These are phyloP conservation scores for Dentipellis fragilis DNA, from an alignment of 768 basidiomycete genomes.

Conservation along the genomic window DNA sequence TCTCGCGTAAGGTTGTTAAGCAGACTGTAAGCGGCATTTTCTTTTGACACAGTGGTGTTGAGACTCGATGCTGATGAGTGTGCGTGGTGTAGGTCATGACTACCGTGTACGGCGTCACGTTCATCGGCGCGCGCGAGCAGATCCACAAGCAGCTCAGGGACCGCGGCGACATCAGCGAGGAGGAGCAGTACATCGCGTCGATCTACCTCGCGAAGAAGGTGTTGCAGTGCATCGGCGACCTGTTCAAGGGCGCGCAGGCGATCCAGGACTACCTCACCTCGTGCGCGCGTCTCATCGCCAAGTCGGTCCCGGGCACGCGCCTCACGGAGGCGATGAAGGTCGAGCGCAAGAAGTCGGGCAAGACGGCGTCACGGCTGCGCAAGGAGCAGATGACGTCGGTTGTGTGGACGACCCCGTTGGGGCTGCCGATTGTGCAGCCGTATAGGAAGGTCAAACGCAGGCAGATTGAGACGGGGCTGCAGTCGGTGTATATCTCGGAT, in stretches of 20 bases:
- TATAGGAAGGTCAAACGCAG: constrained; percentile 78
- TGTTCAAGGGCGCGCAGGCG: constrained; percentile 84
- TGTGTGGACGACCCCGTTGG: constrained; percentile 95
- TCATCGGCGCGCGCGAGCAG: constrained; percentile 88
- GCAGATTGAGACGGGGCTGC: constrained; percentile 76
- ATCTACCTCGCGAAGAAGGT: constrained; percentile 78
- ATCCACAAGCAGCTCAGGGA: constrained; percentile 84
- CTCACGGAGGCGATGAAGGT: constrained; percentile 35
- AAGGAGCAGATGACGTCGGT: constrained; percentile 94
- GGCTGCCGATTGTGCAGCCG: constrained; percentile 91
- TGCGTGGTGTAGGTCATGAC: constrained; percentile 73
- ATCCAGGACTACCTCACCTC: constrained; percentile 89
- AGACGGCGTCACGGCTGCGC: constrained; percentile 33
- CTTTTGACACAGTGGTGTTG: not conserved
- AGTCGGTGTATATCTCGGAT: constrained; percentile 86
- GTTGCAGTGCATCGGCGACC: constrained; percentile 76
- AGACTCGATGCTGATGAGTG: not conserved
- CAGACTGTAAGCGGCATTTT: constrained; percentile 70
- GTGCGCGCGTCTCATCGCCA: constrained; percentile 76
- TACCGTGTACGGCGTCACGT: constrained; percentile 96
- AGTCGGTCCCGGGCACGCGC: constrained; percentile 71
- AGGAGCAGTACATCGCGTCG: constrained; percentile 65
- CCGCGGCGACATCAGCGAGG: constrained; percentile 57
- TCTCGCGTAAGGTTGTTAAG: constrained; percentile 92
- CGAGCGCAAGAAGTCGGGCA: constrained; percentile 7